These are phyloP conservation scores for Globisporangium okanoganense DNA, from an alignment of 352 stramenopile species.

Conservation along the genomic window DNA sequence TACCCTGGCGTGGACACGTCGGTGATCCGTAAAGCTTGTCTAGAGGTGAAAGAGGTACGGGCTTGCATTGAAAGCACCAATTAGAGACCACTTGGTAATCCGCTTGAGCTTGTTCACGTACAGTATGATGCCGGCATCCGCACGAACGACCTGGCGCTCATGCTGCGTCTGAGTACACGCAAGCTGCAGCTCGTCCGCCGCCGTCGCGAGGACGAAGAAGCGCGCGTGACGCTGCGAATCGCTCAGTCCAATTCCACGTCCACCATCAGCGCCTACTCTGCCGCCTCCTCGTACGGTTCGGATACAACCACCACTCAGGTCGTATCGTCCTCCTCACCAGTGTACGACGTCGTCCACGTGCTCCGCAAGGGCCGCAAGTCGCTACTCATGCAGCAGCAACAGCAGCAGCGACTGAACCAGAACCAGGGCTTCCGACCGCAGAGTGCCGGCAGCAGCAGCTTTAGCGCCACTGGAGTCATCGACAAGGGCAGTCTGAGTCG, in stretches of 20 bases:
- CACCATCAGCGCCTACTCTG: neutral
- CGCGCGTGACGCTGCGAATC: neutral
- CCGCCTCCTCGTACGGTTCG: neutral
- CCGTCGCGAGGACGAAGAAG: constrained; percentile 8
- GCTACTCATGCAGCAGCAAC: constrained; percentile 8
- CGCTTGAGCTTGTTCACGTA: too few species aligned
- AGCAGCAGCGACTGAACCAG: constrained; percentile 3
- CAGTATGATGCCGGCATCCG: constrained; percentile 16
- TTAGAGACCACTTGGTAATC: neutral
- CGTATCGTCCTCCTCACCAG: neutral
- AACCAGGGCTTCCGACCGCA: constrained; percentile 2
- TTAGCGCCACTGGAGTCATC: neutral
- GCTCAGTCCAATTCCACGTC: neutral
- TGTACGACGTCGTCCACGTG: constrained; percentile 10
- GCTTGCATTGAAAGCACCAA: too few species aligned
- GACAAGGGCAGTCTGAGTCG: neutral
- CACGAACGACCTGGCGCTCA: constrained; percentile 12
- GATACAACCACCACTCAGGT: neutral
- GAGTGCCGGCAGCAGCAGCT: constrained; percentile 1
- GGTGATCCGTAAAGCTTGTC: neutral
- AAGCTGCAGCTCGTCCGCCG: constrained; percentile 17
- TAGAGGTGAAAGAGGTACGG: constrained; percentile 12
- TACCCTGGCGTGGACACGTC: constrained; percentile 11
- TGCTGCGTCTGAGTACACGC: constrained; percentile 12
- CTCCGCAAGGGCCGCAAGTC: constrained; percentile 20